phyloP scores from a whole-genome alignment of 2,329 filamentous ascomycete species.

The Fusarium sp. region DNA sequence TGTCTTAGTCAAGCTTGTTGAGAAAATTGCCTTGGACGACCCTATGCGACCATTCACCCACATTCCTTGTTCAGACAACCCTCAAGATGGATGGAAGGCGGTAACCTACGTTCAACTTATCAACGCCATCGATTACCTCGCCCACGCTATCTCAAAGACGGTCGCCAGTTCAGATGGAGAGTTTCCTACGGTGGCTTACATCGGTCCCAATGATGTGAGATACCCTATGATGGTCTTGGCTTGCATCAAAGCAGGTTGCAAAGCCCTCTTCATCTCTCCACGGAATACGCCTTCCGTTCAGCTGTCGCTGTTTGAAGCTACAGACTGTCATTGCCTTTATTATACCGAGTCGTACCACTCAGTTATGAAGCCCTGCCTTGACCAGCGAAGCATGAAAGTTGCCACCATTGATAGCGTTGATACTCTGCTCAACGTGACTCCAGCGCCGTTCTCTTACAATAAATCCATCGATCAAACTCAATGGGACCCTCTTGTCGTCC shows the following conservation, averaged over 20 bases:
- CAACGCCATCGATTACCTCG: background rate
- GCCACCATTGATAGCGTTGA: background rate
- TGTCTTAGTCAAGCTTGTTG: background rate
- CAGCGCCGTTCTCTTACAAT: background rate
- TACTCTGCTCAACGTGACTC: background rate
- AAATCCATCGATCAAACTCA: background rate
- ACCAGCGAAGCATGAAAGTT: background rate
- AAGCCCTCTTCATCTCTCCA: background rate
- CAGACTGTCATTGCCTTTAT: background rate
- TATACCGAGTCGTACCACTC: background rate
- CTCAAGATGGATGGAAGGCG: background rate
- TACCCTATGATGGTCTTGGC: background rate
- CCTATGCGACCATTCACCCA: background rate
- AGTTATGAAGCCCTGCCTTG: background rate
- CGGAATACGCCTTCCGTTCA: background rate
- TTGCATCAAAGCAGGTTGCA: background rate
- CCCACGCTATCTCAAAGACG: background rate
- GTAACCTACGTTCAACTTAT: background rate
- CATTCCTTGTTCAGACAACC: background rate
- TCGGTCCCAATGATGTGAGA: background rate
- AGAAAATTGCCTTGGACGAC: background rate
- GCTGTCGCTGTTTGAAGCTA: background rate
- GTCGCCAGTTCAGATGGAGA: background rate
- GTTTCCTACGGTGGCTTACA: background rate
- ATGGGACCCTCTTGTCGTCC: slow-evolving; percentile 7